phyloP scores from a whole-genome alignment of 2,329 filamentous ascomycete genomes.

The Penicillium sp. region DNA sequence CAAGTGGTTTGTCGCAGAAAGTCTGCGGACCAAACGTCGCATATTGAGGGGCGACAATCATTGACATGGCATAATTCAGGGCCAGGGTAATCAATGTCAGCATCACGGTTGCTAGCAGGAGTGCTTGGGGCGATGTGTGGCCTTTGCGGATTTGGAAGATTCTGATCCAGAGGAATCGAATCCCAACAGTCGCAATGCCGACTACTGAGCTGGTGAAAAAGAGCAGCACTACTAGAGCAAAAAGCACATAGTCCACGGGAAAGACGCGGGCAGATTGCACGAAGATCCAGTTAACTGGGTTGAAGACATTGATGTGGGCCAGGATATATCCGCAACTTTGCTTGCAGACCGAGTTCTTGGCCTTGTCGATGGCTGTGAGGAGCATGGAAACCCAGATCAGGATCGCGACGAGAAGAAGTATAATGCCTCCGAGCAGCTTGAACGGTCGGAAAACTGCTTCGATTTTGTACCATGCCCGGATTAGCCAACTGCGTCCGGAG shows the following conservation, averaged over 20 bases:
- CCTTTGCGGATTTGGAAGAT: constrained; percentile 89
- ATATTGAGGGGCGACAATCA: constrained; percentile 95
- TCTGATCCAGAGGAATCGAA: constrained; percentile 92
- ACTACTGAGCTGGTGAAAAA: constrained; percentile 86
- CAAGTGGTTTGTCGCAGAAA: constrained; percentile 73
- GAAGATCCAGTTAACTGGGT: constrained; percentile 88
- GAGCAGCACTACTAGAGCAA: constrained; percentile 76
- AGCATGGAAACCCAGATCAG: constrained; percentile 88
- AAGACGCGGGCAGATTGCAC: constrained; percentile 78
- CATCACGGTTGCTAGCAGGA: constrained; percentile 86
- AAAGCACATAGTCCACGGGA: constrained; percentile 87
- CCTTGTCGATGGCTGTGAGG: constrained; percentile 93
- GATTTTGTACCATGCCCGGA: constrained; percentile 72
- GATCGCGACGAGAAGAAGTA: constrained; percentile 70
- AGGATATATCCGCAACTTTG: constrained; percentile 87
- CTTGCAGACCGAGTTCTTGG: constrained; percentile 91
- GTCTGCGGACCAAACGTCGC: constrained; percentile 91
- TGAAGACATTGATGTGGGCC: constrained; percentile 83
- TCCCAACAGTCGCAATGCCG: constrained; percentile 80
- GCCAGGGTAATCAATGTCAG: constrained; percentile 84
- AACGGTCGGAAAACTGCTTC: constrained; percentile 81
- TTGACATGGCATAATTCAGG: constrained; percentile 87
- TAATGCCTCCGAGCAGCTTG: constrained; percentile 78
- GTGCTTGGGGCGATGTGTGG: constrained; percentile 83
- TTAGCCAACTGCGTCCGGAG: constrained; percentile 69